Base-by-base conservation (phyloP, 1,284 basidiomycete genomes). In the Puccinia horiana region DNA sequence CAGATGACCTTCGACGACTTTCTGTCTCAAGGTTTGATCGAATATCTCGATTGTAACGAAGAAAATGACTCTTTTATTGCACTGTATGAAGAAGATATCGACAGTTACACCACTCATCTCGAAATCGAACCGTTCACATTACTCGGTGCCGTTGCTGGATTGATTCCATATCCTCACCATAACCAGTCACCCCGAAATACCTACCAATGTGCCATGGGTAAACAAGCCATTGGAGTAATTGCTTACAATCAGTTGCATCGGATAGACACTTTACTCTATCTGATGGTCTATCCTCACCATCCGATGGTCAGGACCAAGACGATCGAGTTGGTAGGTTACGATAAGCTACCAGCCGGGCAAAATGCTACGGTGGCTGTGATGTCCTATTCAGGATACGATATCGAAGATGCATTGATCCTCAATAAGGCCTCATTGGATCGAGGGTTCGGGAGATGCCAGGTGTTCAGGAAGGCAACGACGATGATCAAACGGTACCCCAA, bases 291-390 rank as follows among this genome's bases (percentile, higher is more conserved):
- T 85, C 97, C 97, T 16, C 97, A 99, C 86, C 94, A 98, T 86
- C 98, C 97, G 0, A 98, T 99, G 96, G 96, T 98, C 83, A 98
- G 98, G 88, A 98, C 97, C 9, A 96, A 96, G 87, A 96, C 96
- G 0, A 98, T 99, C 84, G 97, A 99, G 87, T 88, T 99, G 77
- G 91, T 98, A 81, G 96, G 96, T 0, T 99, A 99, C 87, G 96
- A 99, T 88, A 92, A 93, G 84, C 90, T 99, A 9, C 97, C 97
- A 0, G 97, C 97, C 3, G 97, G 97, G 6, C 96, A 99, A 88
- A 99, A 99, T 86, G 97, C 96, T 5, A 99, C 93, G 0, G 94
- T 99, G 58, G 98, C 96, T 1, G 95, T 99, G 84, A 99, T 99
- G 97, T 95, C 94, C 86, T 99, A 93, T 88, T 98, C 95, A 1